Evolutionary conservation across 768 basidiomycete species (phyloP), one percentile per base, ranked within the genome.

Genomic region (Gelatoporia subvermispora): DNA sequence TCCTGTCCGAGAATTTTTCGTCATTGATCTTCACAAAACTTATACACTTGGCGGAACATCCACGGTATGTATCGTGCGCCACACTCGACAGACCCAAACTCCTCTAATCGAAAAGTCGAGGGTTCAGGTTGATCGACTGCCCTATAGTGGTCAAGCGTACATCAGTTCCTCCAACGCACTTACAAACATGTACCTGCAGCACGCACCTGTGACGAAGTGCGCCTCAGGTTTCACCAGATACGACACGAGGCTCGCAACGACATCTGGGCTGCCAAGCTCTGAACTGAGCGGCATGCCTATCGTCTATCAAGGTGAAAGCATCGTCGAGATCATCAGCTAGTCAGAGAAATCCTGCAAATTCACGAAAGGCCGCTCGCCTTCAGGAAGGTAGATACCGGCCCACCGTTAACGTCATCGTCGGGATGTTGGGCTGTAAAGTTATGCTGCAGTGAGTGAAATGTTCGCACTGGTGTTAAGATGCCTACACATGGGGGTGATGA

Each of bases 171-270:
- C 28, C 28, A n/a, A n/a, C n/a, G n/a, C n/a, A n/a, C n/a, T n/a
- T n/a, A n/a, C n/a, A n/a, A n/a, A n/a, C n/a, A n/a, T n/a, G n/a
- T n/a, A n/a, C 28, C 13, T 31, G 13, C 7, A 13, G 13, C 13
- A 31, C 5, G 15, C 18, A 57, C 55, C 59, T 13, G 56, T 60
- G 16, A 60, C 24, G 44, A 53, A 59, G 21, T 50, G 37, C 11
- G 57, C 40, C 35, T 59, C 61, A 1, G 56, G 56, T 24, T 51
- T 57, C 1, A 50, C 53, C 4, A 63, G 43, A 31, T 62, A 62
- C 13, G 59, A 49, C 1, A 60, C 61, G 17, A 57, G 16, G 10
- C 43, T 52, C 8, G 61, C 59, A 10, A 62, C 45, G n/a, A 51
- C 49, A 9, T 52, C 44, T 8, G 53, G 49, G 11, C 17, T 31